Base-by-base conservation (phyloP, 2,329 filamentous ascomycete genomes). In the Cyclaneusma minus region DNA sequence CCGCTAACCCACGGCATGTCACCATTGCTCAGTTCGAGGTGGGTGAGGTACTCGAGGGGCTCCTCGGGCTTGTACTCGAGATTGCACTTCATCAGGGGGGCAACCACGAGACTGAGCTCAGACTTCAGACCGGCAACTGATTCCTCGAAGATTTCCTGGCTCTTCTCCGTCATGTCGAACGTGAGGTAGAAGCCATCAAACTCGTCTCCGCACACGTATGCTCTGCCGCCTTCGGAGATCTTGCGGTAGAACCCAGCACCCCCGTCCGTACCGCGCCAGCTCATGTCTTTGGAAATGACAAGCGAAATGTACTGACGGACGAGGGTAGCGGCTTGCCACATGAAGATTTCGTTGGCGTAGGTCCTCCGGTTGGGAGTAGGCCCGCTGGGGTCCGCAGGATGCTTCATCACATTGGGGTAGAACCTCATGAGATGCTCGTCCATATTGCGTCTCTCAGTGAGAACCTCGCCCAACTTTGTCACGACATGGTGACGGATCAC, bases 321-420 rank as follows among this genome's bases (percentile, higher is more conserved):
- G 10, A 45, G 17, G 3, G 30, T 29, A 4, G 42, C 25, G 11
- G 42, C 35, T 21, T 40, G 38, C 35, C 39, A 45, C n/a, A 31
- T 29, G 21, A 44, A 47, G 21, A 44, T 41, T n/a, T 45, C 42
- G 6, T 32, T 34, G 4, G 32, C 34, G 24, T 43, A 47, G 21
- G 36, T 35, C 2, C 35, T 33, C 12, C 41, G 41, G 5, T 39
- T 36, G 2, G 43, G 41, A 8, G 41, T 26, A 4, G 21, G 28
- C 2, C 21, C 25, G 6, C 22, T 26, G 17, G 9, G 17, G n/a
- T 4, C 14, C 15, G 22, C 27, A 18, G 18, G 22, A 9, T 9
- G 27, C 7, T 7, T 7, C 21, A 23, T 8, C 7, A 7, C 7
- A 8, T 9, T 9, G 9, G 21, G 21, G 12, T 8, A 23, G 13